Evolutionary conservation across 768 basidiomycete genomes (phyloP), one percentile per base, ranked within the genome.

Genomic region (Tulasnella sp.): DNA sequence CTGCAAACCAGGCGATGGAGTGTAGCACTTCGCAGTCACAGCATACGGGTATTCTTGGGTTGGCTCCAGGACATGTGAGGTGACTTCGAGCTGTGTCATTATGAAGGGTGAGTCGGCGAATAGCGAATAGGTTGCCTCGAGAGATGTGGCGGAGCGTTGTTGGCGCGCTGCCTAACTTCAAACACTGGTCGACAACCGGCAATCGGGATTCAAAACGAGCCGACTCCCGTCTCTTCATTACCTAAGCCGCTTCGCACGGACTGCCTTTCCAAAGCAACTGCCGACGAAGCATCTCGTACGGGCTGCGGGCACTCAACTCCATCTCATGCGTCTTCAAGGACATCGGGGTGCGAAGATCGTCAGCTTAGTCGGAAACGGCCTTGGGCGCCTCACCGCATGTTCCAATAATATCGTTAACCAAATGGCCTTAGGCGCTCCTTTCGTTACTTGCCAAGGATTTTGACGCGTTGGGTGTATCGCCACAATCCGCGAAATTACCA

Each of bases 1-100:
- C 73, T 42, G 19, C 6, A n/a, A 36, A 52, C 4, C 48, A 12
- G 42, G 18, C 18, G 71, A 42, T 40, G 62, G 34, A 42, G 73
- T 74, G 74, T 79, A 79, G 68, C 73, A 38, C 48, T 79, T 79
- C n/a, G 71, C 68, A 40, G 78, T 79, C n/a, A 79, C 71, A 9
- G 38, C 39, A 40, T 34, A 74, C 40, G 78, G 78, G 38, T 79
- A 77, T 27, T 77, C 19, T n/a, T n/a, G 7, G 58, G 76, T 56
- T 9, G 76, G 52, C 39, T 77, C 76, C 18, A 77, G 56, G 21
- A 77, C 76, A 36, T 56, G 40, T 14, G 76, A 62, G 16, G 52
- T 38, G 38, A 36, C 36, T 14, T 74, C 39, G 9, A 40, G 73
- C 24, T 74, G 44, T 27, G 73, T 31, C 39, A 74, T 74, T 27